phyloP scores from a whole-genome alignment of 192 early-diverging fungal genomes.

The Backusella tuberculispora region DNA sequence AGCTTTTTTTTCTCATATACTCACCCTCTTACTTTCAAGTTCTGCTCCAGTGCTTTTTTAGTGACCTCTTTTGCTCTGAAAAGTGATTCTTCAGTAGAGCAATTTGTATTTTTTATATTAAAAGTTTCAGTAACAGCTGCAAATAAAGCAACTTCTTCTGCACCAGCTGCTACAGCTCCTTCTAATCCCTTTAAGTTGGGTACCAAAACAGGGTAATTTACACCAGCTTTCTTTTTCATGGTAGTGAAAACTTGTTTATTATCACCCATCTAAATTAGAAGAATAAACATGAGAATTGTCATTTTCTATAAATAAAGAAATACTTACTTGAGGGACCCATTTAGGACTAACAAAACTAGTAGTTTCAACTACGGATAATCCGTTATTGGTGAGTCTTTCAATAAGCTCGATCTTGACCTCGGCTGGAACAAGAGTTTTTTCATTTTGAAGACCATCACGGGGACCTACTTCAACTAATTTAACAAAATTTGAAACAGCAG shows the following conservation, averaged over 20 bases:
- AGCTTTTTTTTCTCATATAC: neutral
- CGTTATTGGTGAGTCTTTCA: slow-evolving; percentile 76
- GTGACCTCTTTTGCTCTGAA: slow-evolving; percentile 70
- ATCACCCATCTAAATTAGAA: slow-evolving; percentile 79
- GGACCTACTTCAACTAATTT: slow-evolving; percentile 97
- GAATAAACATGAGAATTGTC: neutral
- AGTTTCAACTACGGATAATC: slow-evolving; percentile 85
- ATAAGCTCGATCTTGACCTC: slow-evolving; percentile 88
- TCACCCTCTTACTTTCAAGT: slow-evolving; percentile 76
- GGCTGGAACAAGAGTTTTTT: slow-evolving; percentile 81
- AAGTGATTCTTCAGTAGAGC: slow-evolving; percentile 84
- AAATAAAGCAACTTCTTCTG: slow-evolving; percentile 91
- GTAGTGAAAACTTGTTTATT: slow-evolving; percentile 70
- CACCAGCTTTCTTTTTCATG: slow-evolving; percentile 64
- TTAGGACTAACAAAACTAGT: slow-evolving; percentile 96
- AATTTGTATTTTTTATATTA: slow-evolving; percentile 91
- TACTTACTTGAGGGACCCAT: slow-evolving; percentile 86
- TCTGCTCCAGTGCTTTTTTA: slow-evolving; percentile 60
- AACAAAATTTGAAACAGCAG: slow-evolving; percentile 40
- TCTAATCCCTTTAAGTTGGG: slow-evolving; percentile 90
- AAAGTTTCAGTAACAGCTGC: slow-evolving; percentile 88
- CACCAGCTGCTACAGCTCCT: slow-evolving; percentile 77
- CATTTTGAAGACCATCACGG: slow-evolving; percentile 96
- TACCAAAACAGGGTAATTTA: slow-evolving; percentile 86
- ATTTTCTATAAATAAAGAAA: neutral